Conservation (phyloP, 1,139 yeast species). For the Hansenula sp. region DNA sequence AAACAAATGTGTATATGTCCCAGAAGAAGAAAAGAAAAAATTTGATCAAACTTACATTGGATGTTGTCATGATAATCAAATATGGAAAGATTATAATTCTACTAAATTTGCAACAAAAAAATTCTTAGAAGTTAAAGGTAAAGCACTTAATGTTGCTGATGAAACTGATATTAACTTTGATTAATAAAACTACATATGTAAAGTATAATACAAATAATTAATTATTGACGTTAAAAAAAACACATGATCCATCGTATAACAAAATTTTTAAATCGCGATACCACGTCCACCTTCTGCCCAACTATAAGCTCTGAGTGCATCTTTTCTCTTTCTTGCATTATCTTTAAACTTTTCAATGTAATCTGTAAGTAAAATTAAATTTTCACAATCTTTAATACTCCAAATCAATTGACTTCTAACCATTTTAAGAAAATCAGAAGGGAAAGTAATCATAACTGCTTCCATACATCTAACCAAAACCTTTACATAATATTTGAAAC, state of each 20-base stretch:
- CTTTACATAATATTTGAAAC: slow-evolving; percentile 20
- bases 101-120: slow-evolving; percentile 22
- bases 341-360: slow-evolving; percentile 17
- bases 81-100: slow-evolving; percentile 30
- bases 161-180: slow-evolving; percentile 14
- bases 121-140: slow-evolving; percentile 12
- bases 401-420: slow-evolving; percentile 19
- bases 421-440: slow-evolving; percentile 20
- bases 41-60: slow-evolving; percentile 30
- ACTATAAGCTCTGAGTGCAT: slow-evolving; percentile 21
- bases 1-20: slow-evolving; percentile 29
- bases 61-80: slow-evolving; percentile 30
- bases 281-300: slow-evolving; percentile 23
- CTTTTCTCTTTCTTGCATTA: slow-evolving; percentile 19
- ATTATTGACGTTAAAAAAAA: too few species aligned
- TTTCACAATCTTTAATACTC: slow-evolving; percentile 24
- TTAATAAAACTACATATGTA: background rate
- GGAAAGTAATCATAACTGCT: slow-evolving; percentile 18
- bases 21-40: slow-evolving; percentile 29
- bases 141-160: slow-evolving; percentile 18
- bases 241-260: background rate
- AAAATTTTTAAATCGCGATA: slow-evolving; percentile 13
- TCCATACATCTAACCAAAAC: slow-evolving; percentile 21
- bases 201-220: background rate
- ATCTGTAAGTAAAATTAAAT: slow-evolving; percentile 20